phyloP scores from a whole-genome alignment of 106 monocot genomes.

The Dioscorea dumetorum region DNA sequence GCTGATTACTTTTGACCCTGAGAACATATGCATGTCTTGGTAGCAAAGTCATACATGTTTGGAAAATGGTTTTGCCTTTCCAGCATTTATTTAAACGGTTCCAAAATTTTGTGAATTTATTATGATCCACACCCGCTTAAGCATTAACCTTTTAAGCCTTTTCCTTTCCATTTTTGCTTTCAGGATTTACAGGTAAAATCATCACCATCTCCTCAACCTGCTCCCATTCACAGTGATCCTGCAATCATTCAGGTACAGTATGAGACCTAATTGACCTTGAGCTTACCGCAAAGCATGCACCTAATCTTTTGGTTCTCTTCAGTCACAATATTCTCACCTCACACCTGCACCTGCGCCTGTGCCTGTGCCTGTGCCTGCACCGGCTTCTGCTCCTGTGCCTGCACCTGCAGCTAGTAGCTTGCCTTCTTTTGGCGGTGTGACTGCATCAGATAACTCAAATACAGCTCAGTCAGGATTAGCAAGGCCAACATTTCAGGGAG shows the following conservation, averaged over 20 bases:
- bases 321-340: constrained; percentile 81
- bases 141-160: no score
- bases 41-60: no score
- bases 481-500: constrained; percentile 53
- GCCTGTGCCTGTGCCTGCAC: constrained; percentile 15
- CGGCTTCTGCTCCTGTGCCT: not conserved
- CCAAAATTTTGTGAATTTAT: no score
- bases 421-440: constrained; percentile 39
- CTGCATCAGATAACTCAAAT: constrained; percentile 44
- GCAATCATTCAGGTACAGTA: constrained; percentile 78
- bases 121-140: no score
- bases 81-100: no score
- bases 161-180: not conserved
- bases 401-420: constrained; percentile 31
- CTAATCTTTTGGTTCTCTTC: constrained; percentile 6
- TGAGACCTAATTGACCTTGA: not conserved
- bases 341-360: constrained; percentile 20
- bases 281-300: not conserved
- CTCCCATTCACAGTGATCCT: constrained; percentile 69
- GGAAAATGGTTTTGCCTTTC: no score
- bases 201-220: constrained; percentile 52
- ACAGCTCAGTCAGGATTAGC: constrained; percentile 43
- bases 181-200: constrained; percentile 87
- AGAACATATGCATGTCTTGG: no score
- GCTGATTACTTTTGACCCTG: no score